Evolutionary conservation across 2,329 filamentous ascomycete genomes (phyloP).

Genomic region (Harringtonia lauricola): DNA sequence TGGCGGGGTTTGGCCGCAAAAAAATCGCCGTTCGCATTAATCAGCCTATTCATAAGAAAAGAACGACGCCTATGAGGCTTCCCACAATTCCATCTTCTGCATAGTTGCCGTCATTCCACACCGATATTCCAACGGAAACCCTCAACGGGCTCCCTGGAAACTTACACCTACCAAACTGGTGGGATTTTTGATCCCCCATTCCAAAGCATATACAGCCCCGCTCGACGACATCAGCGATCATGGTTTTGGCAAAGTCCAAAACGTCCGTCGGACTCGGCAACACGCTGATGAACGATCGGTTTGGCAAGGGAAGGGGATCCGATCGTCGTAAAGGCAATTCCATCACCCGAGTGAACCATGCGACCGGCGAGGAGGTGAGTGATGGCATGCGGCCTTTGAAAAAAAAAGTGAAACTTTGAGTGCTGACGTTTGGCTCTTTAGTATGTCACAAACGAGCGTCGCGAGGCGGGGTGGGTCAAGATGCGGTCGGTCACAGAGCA

Average conservation of each 20-base stretch:
- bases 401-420: background rate
- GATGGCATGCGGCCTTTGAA: background rate
- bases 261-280: conserved; percentile 92
- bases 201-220: background rate
- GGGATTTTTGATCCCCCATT: no score
- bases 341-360: conserved; percentile 60
- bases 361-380: conserved; percentile 62
- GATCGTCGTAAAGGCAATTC: conserved; percentile 61
- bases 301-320: conserved; percentile 80
- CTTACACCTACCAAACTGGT: no score
- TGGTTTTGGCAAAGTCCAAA: conserved; percentile 76
- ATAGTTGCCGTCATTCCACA: no score
- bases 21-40: no score
- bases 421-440: conserved; percentile 17
- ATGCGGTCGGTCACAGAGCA: conserved; percentile 99
- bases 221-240: conserved; percentile 23
- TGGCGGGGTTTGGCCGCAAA: no score
- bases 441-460: conserved; percentile 83
- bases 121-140: no score
- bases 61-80: no score
- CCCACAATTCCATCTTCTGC: no score
- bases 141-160: no score
- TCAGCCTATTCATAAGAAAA: no score
- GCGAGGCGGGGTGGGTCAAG: conserved; percentile 95
- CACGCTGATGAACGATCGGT: conserved; percentile 96